Evolutionary conservation across 345 rosid species (phyloP), one percentile per base, ranked within the genome.

Genomic region (Ceriops tagal): DNA sequence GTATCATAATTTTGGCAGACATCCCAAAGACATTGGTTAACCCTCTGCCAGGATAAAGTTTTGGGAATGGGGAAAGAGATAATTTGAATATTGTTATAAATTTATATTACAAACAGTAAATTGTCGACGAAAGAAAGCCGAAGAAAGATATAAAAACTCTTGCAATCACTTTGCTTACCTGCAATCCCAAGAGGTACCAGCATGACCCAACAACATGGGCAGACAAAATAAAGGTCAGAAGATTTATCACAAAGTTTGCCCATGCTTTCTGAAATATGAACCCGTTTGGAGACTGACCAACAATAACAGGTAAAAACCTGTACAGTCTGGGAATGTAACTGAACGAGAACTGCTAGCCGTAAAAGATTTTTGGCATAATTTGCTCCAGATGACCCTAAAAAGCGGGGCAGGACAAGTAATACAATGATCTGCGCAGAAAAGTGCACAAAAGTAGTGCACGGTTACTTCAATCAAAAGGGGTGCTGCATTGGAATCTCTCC

Each of bases 161-260:
- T 35, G 70, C 37, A 39, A 66, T 21, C 30, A 68, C 11, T 13
- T 62, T 31, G 47, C 78, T 35, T 67, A 88, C 98, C 96, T 88
- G 96, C 43, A 93, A 78, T 32, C 96, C 96, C 21, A 91, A 71
- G 75, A 93, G 91, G 75, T 93, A 93, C 98, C 97, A 91, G 78
- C 83, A 73, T 13, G 96, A 85, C 34, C 98, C 98, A 64, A 93
- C 79, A 63, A 84, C 73, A 72, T 93, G 98, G 62, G 90, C 92
- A 61, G 90, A 70, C 71, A 93, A 79, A 76, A 91, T 56, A 73
- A 84, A 91, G 28, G 86, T 88, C 76, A 89, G 86, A 69, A 91
- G 90, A 75, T 93, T 93, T 46, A 91, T 88, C 67, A 88, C 80
- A 72, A 93, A 91, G 73, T 87, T 93, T 60, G 87, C 91, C 95